Conservation (phyloP, 805 yeast genomes). For the Ogataea degrootiae region DNA sequence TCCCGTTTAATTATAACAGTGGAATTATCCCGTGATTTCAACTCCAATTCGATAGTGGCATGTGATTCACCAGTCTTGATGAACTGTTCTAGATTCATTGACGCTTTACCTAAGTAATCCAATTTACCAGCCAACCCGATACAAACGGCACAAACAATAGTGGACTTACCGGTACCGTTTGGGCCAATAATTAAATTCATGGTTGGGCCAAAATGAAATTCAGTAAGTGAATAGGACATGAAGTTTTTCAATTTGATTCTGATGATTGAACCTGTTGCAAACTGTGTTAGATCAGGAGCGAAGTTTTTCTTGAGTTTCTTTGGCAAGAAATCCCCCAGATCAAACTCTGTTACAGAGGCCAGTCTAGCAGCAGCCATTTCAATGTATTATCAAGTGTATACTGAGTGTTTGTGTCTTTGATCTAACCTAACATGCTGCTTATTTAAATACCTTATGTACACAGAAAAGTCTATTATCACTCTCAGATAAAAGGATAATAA, state of each 20-base stretch:
- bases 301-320: conserved; percentile 15
- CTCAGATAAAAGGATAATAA: too few relatives aligned
- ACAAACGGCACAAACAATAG: conserved; percentile 89
- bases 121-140: conserved; percentile 81
- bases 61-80: conserved; percentile 59
- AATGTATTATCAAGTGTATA: background rate
- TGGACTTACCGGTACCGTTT: conserved; percentile 93
- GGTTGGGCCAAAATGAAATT: conserved; percentile 73
- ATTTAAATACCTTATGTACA: too few relatives aligned
- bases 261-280: conserved; percentile 43
- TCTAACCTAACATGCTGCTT: too few relatives aligned
- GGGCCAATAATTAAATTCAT: conserved; percentile 94
- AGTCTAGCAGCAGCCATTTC: background rate
- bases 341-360: conserved; percentile 8
- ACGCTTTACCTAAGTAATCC: conserved; percentile 65
- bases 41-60: conserved; percentile 46
- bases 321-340: conserved; percentile 11
- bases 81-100: conserved; percentile 56
- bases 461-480: too few relatives aligned
- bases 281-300: conserved; percentile 24
- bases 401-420: background rate
- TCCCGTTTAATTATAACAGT: conserved; percentile 40
- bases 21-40: conserved; percentile 37
- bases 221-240: conserved; percentile 65
- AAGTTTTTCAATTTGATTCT: conserved; percentile 54